phyloP scores from a whole-genome alignment of 2,329 filamentous ascomycete species.

The Fusarium beomiforme region DNA sequence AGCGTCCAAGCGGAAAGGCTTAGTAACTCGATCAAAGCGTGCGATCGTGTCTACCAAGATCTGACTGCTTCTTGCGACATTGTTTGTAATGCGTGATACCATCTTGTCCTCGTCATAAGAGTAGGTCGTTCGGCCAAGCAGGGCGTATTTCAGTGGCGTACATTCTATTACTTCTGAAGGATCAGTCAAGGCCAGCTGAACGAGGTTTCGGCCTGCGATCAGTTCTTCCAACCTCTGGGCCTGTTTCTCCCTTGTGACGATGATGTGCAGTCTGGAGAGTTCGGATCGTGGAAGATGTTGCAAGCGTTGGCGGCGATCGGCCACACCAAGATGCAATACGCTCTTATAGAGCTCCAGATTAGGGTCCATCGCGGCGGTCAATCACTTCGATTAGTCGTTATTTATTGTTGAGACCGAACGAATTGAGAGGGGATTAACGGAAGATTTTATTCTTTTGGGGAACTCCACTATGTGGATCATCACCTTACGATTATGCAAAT shows the following conservation, averaged over 20 bases:
- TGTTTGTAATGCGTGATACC: constrained; percentile 9
- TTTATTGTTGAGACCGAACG: no score
- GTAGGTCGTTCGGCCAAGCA: constrained; percentile 20
- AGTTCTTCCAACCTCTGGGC: neutral
- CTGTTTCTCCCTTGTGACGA: neutral
- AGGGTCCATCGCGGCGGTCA: constrained; percentile 5
- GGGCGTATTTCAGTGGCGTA: neutral
- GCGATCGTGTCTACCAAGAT: neutral
- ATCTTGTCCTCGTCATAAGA: neutral
- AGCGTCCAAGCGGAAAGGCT: constrained; percentile 1
- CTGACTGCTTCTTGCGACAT: neutral
- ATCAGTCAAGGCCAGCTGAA: constrained; percentile 14
- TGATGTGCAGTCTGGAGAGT: neutral
- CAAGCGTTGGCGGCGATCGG: constrained; percentile 1
- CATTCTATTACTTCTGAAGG: neutral
- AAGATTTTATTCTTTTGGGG: neutral
- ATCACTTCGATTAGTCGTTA: neutral
- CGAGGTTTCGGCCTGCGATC: constrained; percentile 24
- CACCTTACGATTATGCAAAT: neutral
- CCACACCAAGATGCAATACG: neutral
- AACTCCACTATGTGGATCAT: neutral
- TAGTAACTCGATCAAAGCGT: neutral
- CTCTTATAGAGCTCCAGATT: constrained; percentile 17
- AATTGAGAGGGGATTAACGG: no score
- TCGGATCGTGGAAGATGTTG: neutral